Percentiles rank a stretch among this genome's conserved stretches.
Conservation (phyloP, 2,329 filamentous ascomycete genomes). For the Neurospora sp. region DNA sequence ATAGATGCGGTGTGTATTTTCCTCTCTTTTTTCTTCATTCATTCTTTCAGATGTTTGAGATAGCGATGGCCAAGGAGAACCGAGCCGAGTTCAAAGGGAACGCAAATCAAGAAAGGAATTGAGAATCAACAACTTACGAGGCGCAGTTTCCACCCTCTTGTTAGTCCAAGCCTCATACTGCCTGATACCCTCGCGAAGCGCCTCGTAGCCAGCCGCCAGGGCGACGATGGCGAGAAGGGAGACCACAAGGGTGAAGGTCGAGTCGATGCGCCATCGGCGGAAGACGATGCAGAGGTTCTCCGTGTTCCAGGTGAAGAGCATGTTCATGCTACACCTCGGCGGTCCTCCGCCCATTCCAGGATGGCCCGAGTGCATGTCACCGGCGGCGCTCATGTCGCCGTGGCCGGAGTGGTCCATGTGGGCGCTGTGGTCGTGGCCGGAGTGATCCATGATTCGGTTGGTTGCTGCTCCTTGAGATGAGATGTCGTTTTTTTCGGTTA, state of each 20-base stretch:
- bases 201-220: constrained; percentile 88
- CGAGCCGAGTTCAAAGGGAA: background rate
- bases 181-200: constrained; percentile 64
- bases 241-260: constrained; percentile 62
- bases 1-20: background rate
- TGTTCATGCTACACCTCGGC: constrained; percentile 83
- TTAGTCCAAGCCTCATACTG: constrained; percentile 59
- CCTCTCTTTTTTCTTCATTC: background rate
- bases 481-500: background rate
- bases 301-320: constrained; percentile 97
- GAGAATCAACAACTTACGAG: constrained; percentile 35
- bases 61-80: background rate
- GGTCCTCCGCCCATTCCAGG: constrained; percentile 49
- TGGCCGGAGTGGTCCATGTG: constrained; percentile 33
- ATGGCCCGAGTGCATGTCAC: constrained; percentile 24
- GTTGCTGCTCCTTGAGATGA: background rate
- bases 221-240: constrained; percentile 76
- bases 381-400: constrained; percentile 50
- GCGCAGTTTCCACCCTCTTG: constrained; percentile 35
- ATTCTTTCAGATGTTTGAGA: background rate
- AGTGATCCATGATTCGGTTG: constrained; percentile 25
- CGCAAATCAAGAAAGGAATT: constrained; percentile 1
- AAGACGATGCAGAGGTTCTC: constrained; percentile 94
- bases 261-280: constrained; percentile 75
- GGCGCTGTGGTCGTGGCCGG: constrained; percentile 42